phyloP scores from a whole-genome alignment of 2,329 filamentous ascomycete genomes.

The Cercospora zeae-maydis region DNA sequence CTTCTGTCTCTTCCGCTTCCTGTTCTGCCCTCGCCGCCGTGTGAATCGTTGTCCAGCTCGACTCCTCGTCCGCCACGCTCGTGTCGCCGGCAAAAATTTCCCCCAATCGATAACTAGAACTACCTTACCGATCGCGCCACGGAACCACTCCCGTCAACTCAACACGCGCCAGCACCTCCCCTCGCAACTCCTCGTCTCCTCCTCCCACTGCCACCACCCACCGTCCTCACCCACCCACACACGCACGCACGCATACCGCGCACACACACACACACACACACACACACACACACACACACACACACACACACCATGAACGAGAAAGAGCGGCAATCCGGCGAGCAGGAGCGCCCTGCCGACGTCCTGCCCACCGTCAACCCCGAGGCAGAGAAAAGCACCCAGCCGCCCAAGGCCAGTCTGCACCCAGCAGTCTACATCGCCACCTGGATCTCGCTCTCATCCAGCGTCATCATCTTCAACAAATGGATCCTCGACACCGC shows the following conservation, averaged over 20 bases:
- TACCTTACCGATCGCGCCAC: neutral
- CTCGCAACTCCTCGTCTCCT: neutral
- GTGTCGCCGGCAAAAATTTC: neutral
- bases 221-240: neutral
- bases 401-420: constrained; percentile 61
- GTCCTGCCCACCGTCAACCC: constrained; percentile 80
- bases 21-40: neutral
- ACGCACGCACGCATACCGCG: constrained; percentile 7
- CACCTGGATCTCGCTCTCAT: constrained; percentile 88
- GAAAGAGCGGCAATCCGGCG: constrained; percentile 79
- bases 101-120: neutral
- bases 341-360: constrained; percentile 59
- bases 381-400: constrained; percentile 60
- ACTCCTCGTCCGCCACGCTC: neutral
- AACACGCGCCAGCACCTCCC: neutral
- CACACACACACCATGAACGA: constrained; percentile 64
- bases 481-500: constrained; percentile 92
- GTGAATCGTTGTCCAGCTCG: neutral
- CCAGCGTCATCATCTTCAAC: constrained; percentile 97
- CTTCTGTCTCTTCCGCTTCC: neutral
- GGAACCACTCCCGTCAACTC: neutral
- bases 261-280: constrained; percentile 47
- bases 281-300: constrained; percentile 54
- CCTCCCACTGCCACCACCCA: neutral
- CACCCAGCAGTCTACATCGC: constrained; percentile 84